Base-by-base conservation (phyloP, 202 grass and related monocot species). In the Elaeis oleifera region DNA sequence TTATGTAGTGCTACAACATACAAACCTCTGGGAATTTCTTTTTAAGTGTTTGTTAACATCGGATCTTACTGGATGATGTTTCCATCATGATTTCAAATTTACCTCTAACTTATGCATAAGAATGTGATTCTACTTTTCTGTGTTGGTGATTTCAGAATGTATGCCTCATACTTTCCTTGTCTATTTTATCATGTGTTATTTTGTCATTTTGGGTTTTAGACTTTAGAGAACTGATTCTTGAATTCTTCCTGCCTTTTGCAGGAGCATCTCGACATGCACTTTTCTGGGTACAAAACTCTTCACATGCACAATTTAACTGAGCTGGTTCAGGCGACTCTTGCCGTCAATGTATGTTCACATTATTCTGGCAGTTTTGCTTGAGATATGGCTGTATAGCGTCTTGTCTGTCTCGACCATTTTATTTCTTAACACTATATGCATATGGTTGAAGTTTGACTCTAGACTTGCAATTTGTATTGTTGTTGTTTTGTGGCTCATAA, bases 281-380 rank as follows among this genome's bases (percentile, higher is more conserved):
- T 77, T 74, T 78, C 84, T 69, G 94, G 94, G 67, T 97, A 89
- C 77, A 91, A 68, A 89, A 84, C 88, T 64, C 71, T 9, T 72
- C 90, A 68, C 66, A 92, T 97, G 94, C 88, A 97, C 67, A 97
- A 92, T 84, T 78, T 97, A 68, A 89, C 84, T 23, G 82, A 97
- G 49, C 77, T 92, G 78, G 85, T 97, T 63, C 88, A 97, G 59
- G 74, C 70, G 51, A 71, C 82, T 49, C 72, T 97, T 55, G 88
- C 78, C 4, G 74, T 78, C 54, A 74, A 97, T 86, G 94, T 97
- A 97, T 64, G 71, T 79, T 55, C 28, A 27, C 69, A 70, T 5
- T 21, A 17, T 68, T 68, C 53, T 68, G 21, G 27, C 18, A 39
- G 1, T 39, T 44, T 44, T 31, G 5, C 28, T 31, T 44, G 36